phyloP scores from a whole-genome alignment of 2,329 filamentous ascomycete genomes.

The Cytospora mali region DNA sequence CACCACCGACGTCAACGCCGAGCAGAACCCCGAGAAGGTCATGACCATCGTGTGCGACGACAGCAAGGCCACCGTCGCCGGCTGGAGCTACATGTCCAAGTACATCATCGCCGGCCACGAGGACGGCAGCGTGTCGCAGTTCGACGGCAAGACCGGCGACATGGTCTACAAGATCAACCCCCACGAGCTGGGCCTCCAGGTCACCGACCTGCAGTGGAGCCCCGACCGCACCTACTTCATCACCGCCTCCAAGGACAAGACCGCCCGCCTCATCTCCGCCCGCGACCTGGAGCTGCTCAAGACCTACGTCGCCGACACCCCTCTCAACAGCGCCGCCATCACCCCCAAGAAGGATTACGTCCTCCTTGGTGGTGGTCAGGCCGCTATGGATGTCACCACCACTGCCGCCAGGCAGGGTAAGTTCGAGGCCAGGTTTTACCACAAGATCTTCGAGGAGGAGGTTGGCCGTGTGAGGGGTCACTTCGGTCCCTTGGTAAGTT shows the following conservation, averaged over 20 bases:
- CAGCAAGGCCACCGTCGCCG: slow-evolving; percentile 96
- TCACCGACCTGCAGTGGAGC: slow-evolving; percentile 95
- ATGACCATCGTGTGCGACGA: slow-evolving; percentile 91
- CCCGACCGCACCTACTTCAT: slow-evolving; percentile 96
- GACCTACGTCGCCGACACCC: slow-evolving; percentile 88
- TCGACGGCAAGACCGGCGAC: slow-evolving; percentile 90
- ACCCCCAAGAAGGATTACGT: slow-evolving; percentile 97
- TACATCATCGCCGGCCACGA: slow-evolving; percentile 98
- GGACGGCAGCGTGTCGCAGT: slow-evolving; percentile 88
- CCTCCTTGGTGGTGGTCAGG: slow-evolving; percentile 96
- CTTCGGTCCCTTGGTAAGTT: slow-evolving; percentile 77
- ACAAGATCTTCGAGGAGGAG: slow-evolving; percentile 99
- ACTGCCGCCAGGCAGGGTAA: slow-evolving; percentile 94
- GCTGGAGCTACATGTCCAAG: slow-evolving; percentile 91
- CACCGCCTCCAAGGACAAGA: slow-evolving; percentile 97
- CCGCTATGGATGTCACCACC: slow-evolving; percentile 97
- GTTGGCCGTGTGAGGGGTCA: slow-evolving; percentile 96
- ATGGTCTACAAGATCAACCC: slow-evolving; percentile 77
- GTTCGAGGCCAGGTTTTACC: slow-evolving; percentile 99
- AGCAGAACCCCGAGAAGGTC: slow-evolving; percentile 81
- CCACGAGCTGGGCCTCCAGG: slow-evolving; percentile 80
- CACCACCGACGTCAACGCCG: slow-evolving; percentile 71
- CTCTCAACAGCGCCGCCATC: slow-evolving; percentile 92
- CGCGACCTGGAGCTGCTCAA: slow-evolving; percentile 90
- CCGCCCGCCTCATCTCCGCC: slow-evolving; percentile 86